Base-by-base conservation (phyloP, 192 early-diverging fungal genomes). In the Gigaspora rosea region DNA sequence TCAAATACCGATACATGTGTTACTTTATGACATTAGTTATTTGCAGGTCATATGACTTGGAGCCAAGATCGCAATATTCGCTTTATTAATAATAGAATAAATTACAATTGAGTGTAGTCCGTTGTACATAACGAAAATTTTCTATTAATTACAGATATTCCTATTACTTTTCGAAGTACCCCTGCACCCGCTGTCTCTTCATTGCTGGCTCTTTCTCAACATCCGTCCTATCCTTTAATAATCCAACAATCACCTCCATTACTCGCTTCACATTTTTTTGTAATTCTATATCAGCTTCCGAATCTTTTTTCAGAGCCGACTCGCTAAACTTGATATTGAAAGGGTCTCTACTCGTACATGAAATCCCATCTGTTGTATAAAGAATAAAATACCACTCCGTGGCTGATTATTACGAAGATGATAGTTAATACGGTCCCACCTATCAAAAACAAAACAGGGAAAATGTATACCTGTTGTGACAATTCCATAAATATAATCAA, bases 401-500 rank as follows among this genome's bases (percentile, higher is more conserved):
- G 4, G 11, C 62, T n/a, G n/a, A n/a, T n/a, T 50, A 50, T 6
- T 9, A 50, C 12, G 12, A 50, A 50, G 6, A 6, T 12, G 49
- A 50, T 50, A 50, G 12, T 50, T 50, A 50, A 12, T 12, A 50
- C 12, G 12, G 49, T 12, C 12, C 6, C 12, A 50, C 49, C 49
- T 12, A 9, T 50, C 49, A 12, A 12, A 6, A 50, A 50, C 6
- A 50, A 50, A 50, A 50, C 12, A 6, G 8, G 12, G 49, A 9
- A 50, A 9, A 50, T 50, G 49, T 12, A 50, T 50, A 50, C 61
- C 61, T 13, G 68, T 70, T 36, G 49, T 22, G 5, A 70, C 68
- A 27, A 70, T 70, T 10, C 68, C 49, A 70, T 70, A 70, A n/a
- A 70, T 8, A 5, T 70, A 70, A n/a, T 70, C 68, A n/a, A n/a